Percentiles rank a stretch among this genome's conserved stretches.
phyloP scores from a whole-genome alignment of 352 stramenopile genomes.

The Phytophthora capsici region DNA sequence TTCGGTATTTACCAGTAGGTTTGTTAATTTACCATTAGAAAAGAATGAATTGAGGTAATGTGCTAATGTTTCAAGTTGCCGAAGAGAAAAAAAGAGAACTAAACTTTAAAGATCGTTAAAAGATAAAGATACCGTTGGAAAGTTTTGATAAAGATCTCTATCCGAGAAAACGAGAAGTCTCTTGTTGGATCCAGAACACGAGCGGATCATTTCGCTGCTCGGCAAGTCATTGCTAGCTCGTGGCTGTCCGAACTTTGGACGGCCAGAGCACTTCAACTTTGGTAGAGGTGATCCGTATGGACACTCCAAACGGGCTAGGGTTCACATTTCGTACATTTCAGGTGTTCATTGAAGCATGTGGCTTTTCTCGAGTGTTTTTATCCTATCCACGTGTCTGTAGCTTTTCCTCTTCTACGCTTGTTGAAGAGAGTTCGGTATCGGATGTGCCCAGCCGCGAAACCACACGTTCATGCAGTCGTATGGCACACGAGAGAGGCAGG shows the following conservation, averaged over 20 bases:
- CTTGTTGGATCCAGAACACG: too few species aligned
- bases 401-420: constrained; percentile 12
- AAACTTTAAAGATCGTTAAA: too few species aligned
- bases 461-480: constrained; percentile 24
- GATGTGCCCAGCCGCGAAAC: constrained; percentile 23
- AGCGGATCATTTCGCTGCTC: constrained; percentile 31
- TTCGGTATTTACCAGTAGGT: neutral
- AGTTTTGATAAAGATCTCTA: too few species aligned
- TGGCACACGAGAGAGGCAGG: constrained; percentile 18
- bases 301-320: constrained; percentile 10
- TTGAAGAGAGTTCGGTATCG: constrained; percentile 6
- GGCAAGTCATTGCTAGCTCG: neutral
- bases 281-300: constrained; percentile 20
- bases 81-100: too few species aligned
- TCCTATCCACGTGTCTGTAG: constrained; percentile 21
- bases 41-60: neutral
- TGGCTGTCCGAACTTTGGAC: too few species aligned
- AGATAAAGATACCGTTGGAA: too few species aligned
- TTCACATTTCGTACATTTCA: neutral
- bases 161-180: too few species aligned
- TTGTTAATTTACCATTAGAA: too few species aligned
- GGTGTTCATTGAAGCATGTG: constrained; percentile 5
- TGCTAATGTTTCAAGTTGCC: too few species aligned
- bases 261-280: neutral
- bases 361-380: constrained; percentile 18